Conservation (phyloP, 805 yeast genomes). For the Zygotorulaspora florentina region DNA sequence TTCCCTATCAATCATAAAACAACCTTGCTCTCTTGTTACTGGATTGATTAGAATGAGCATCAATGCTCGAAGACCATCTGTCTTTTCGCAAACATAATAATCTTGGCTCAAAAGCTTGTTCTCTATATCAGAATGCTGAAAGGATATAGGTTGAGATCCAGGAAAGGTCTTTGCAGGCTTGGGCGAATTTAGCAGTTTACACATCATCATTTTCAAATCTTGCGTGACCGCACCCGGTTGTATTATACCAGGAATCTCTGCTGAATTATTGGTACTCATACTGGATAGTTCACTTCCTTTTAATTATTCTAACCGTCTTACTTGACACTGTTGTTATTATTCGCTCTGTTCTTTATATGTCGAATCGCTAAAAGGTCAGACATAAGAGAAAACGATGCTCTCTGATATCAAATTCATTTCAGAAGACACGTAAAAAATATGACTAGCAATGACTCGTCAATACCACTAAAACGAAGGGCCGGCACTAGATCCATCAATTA, state of each 20-base stretch:
- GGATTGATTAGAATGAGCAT: slow-evolving; percentile 60
- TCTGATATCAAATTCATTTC: not conserved
- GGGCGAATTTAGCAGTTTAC: slow-evolving; percentile 54
- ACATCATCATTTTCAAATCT: slow-evolving; percentile 64
- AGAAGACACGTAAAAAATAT: not conserved
- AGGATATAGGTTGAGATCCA: slow-evolving; percentile 94
- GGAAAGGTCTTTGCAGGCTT: slow-evolving; percentile 56
- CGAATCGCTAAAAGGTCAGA: not conserved
- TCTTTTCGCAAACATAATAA: slow-evolving; percentile 91
- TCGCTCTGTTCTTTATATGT: not conserved
- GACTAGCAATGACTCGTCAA: slow-evolving; percentile 5
- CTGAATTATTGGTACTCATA: slow-evolving; percentile 38
- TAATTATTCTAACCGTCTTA: not conserved
- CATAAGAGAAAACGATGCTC: not conserved
- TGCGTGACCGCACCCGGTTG: slow-evolving; percentile 70
- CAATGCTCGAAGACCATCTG: slow-evolving; percentile 87
- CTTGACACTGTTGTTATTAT: not conserved
- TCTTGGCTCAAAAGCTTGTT: slow-evolving; percentile 64
- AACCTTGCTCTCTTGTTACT: slow-evolving; percentile 78
- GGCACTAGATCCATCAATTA: slow-evolving; percentile 26
- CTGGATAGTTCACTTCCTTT: not conserved
- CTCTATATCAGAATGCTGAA: slow-evolving; percentile 65
- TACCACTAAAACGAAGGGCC: slow-evolving; percentile 16
- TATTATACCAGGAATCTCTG: slow-evolving; percentile 79
- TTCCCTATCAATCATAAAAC: slow-evolving; percentile 82